phyloP scores from a whole-genome alignment of 441 rosid genomes.

The Geranium incanum region DNA sequence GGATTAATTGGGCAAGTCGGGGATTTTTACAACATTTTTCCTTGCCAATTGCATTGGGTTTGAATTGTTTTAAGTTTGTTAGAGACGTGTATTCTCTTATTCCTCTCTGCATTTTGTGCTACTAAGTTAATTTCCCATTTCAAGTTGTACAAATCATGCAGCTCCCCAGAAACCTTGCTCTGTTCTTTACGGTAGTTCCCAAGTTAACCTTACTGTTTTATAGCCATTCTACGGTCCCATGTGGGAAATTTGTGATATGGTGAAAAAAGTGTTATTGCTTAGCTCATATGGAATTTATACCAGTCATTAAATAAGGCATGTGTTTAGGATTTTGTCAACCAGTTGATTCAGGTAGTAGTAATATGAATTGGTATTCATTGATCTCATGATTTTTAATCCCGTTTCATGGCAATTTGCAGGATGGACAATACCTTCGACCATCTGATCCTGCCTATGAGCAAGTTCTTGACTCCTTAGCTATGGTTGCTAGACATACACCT shows the following conservation, averaged over 20 bases:
- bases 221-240: background rate
- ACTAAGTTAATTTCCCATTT: background rate
- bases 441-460: slow-evolving; percentile 97
- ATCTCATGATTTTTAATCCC: slow-evolving; percentile 9
- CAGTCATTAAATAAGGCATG: no score
- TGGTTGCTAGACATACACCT: slow-evolving; percentile 98
- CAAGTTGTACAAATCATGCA: background rate
- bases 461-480: slow-evolving; percentile 93
- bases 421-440: slow-evolving; percentile 96
- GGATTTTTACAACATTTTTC: no score
- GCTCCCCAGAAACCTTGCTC: background rate
- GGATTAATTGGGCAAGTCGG: no score
- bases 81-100: no score
- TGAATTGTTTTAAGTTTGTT: background rate
- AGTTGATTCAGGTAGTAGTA: no score
- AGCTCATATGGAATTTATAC: no score
- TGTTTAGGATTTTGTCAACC: no score
- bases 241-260: background rate
- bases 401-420: slow-evolving; percentile 40
- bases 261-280: background rate
- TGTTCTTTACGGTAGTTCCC: background rate
- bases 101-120: no score
- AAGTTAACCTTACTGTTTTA: background rate
- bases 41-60: background rate
- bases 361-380: background rate